Base-by-base conservation (phyloP, 306 rosid species). In the Chamaecrista fasciculata region DNA sequence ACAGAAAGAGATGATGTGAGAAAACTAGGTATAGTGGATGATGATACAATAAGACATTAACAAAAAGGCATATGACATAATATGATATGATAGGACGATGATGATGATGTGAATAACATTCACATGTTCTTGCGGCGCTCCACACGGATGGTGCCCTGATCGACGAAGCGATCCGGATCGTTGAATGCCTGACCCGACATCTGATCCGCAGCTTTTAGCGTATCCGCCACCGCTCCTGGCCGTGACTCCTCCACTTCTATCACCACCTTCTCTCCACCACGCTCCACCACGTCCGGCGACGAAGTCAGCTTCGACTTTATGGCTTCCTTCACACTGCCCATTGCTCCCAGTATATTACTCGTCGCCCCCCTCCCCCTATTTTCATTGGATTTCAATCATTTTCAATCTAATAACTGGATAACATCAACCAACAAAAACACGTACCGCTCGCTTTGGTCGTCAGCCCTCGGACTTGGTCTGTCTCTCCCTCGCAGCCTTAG, bases 131-230 rank as follows among this genome's bases (percentile, higher is more conserved):
- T 79, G 29, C 44, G 85, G 12, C 70, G 82, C 6, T 77, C 82
- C 34, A 75, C 63, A 21, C 55, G 72, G 20, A 58, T 46, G 8
- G 4, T 40, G 0, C 77, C 87, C 53, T 84, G 82, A 11, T 83
- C 93, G 1, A 62, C 85, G 10, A 84, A 4, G 0, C 69, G 67
- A 34, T 90, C 91, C n/a, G 79, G 93, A 20, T 93, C 87, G 62
- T 87, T 87, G 73, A 87, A 87, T 2, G 86, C 51, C 64, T 92
- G 93, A 6, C 87, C 88, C 0, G 76, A n/a, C 82, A 81, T 46
- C 76, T 87, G 89, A 61, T 92, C 95, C 0, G 91, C 69, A 0
- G 63, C 69, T 55, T 69, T 81, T 14, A 92, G 48, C 5, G 72
- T 73, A 0, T 81, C 76, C 0, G 90, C 86, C 42, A 83, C 68